Evolutionary conservation across 306 rosid genomes (phyloP), one percentile per base, ranked within the genome.

Genomic region (Comarum palustre): DNA sequence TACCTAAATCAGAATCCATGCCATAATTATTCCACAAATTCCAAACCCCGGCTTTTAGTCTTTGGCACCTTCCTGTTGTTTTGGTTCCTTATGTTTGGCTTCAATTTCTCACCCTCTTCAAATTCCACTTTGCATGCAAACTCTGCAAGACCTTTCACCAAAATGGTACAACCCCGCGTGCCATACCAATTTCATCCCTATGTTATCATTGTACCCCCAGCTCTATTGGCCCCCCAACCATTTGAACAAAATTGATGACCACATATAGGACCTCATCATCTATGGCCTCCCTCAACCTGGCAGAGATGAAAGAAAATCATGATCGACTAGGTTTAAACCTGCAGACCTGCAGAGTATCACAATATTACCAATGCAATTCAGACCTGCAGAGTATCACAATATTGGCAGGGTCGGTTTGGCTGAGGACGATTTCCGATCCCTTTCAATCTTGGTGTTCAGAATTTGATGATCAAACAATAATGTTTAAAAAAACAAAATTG

Each of bases 31-130:
- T 63, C 51, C 42, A 64, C 27, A 73, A 67, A 19, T 69, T 79
- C 82, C 82, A 79, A 79, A 68, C 31, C 57, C 50, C 8, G 62
- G 70, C 79, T 73, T 73, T 79, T 58, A 61, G 78, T 60, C 39
- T 78, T 78, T 55, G 81, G 73, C 68, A 15, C 7, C 25, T 61
- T 68, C 25, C n/a, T 20, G 19, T 66, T 54, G 58, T 9, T 8
- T 57, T 14, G 55, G 31, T 46, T 68, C 22, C 42, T 24, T 62
- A 29, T 61, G 34, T 70, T 71, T 77, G 66, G 76, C 68, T 70
- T 70, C 75, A 48, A 31, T n/a, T 61, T 38, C 43, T 34, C 54
- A 48, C 71, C 69, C 41, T 60, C 25, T 9, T 52, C 20, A 42
- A 31, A 42, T 13, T 13, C n/a, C 27, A 16, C 52, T n/a, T 15